A percentile compares a stretch with the other conserved stretches of the same genome.
Conservation (phyloP, 257 asterid species). For the Solanum pimpinellifolium region DNA sequence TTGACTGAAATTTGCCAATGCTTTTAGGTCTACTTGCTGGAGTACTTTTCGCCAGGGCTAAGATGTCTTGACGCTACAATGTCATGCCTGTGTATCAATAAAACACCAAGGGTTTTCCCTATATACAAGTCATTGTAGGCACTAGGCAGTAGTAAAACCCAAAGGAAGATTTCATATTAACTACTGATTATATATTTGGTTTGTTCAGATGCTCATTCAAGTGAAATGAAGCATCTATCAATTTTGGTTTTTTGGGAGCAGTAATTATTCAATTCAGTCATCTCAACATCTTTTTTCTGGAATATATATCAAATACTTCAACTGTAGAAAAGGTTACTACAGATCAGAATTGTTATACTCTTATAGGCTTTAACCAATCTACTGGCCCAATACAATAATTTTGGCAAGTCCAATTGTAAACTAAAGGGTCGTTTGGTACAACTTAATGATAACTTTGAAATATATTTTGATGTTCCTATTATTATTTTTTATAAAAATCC, state of each 20-base stretch:
- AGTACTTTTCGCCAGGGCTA: slow-evolving; percentile 34
- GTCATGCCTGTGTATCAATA: neutral
- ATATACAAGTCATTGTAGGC: neutral
- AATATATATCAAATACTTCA: neutral
- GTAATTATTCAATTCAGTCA: neutral
- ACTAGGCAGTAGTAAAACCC: neutral
- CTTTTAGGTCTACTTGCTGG: slow-evolving; percentile 39
- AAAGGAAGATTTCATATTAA: neutral
- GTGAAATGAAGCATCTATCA: neutral
- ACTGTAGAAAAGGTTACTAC: neutral
- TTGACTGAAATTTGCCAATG: neutral
- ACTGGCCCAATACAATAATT: neutral
- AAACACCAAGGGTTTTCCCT: neutral
- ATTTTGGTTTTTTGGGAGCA: neutral
- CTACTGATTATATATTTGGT: neutral
- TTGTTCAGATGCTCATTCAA: neutral
- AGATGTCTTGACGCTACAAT: slow-evolving; percentile 17
- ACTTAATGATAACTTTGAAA: neutral
- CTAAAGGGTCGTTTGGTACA: neutral
- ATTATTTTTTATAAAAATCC: no score
- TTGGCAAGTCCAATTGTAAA: neutral
- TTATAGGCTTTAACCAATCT: neutral
- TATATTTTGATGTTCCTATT: neutral
- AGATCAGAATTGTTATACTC: neutral
- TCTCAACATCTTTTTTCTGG: neutral